These are phyloP conservation scores for Nadsonia fulvescens DNA, from an alignment of 805 yeast species.

Conservation along the genomic window DNA sequence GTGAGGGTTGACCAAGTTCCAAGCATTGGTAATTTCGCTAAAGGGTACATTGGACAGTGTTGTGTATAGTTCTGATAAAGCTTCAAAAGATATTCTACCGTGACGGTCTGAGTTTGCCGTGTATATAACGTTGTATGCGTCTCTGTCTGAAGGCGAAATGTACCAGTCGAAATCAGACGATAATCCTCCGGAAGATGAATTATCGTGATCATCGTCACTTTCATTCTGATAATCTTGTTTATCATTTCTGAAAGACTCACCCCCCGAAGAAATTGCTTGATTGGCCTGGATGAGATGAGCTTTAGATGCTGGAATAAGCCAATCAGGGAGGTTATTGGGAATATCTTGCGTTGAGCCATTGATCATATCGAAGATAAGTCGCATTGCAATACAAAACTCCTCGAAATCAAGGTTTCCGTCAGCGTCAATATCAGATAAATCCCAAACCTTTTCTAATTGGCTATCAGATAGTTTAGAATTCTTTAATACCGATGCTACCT, in stretches of 20 bases:
- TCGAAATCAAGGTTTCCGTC: slow-evolving; percentile 91
- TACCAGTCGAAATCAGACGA: slow-evolving; percentile 85
- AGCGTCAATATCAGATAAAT: slow-evolving; percentile 67
- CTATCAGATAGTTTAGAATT: slow-evolving; percentile 69
- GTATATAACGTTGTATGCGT: slow-evolving; percentile 63
- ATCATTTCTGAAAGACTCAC: slow-evolving; percentile 6
- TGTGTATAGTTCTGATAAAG: slow-evolving; percentile 49
- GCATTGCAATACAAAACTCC: slow-evolving; percentile 95
- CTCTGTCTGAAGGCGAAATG: slow-evolving; percentile 73
- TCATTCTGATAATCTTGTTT: too few relatives aligned
- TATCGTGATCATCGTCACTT: slow-evolving; percentile 45
- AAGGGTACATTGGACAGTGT: slow-evolving; percentile 59
- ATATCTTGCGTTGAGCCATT: slow-evolving; percentile 46
- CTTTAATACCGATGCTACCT: slow-evolving; percentile 70
- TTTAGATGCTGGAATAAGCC: slow-evolving; percentile 87
- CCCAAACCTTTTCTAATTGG: slow-evolving; percentile 78
- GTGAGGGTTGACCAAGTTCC: slow-evolving; percentile 91
- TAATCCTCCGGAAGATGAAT: slow-evolving; percentile 38
- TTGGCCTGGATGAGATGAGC: slow-evolving; percentile 75
- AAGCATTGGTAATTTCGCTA: slow-evolving; percentile 72
- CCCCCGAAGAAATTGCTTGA: slow-evolving; percentile 29
- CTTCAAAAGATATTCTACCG: slow-evolving; percentile 64
- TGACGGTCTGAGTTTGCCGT: slow-evolving; percentile 53
- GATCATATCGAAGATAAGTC: slow-evolving; percentile 78
- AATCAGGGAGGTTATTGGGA: slow-evolving; percentile 65